Conservation (phyloP, 352 stramenopile genomes). For the Pilasporangium apinafurcum region DNA sequence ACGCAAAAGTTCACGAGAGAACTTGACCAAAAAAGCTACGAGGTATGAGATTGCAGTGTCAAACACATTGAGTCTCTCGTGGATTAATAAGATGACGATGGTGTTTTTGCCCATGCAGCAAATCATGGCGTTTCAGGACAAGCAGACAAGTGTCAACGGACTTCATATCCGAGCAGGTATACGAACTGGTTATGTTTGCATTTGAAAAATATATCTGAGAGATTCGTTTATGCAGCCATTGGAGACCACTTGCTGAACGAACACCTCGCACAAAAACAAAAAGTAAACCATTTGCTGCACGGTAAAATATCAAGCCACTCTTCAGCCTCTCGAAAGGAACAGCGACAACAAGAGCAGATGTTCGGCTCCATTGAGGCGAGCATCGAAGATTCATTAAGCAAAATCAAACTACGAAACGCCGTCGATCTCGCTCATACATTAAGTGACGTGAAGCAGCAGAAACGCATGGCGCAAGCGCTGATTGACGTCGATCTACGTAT, state of each 20-base stretch:
- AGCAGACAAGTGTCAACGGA: conserved; percentile 23
- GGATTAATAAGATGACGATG: no score
- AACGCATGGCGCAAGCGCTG: conserved; percentile 48
- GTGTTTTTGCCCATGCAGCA: conserved; percentile 10
- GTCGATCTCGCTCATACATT: conserved; percentile 58
- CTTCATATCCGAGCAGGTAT: conserved; percentile 28
- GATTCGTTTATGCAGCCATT: conserved; percentile 11
- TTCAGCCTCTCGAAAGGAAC: neutral
- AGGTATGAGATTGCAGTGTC: no score
- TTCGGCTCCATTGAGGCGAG: conserved; percentile 12
- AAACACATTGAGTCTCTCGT: no score
- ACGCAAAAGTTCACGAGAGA: conserved; percentile 33
- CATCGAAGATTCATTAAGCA: conserved; percentile 59
- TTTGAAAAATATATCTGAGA: neutral
- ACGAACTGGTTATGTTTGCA: neutral
- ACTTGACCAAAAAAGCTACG: conserved; percentile 20
- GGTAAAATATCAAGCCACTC: neutral
- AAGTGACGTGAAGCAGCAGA: conserved; percentile 52
- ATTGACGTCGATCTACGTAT: conserved; percentile 61
- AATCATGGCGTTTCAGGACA: conserved; percentile 35
- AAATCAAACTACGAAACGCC: conserved; percentile 61
- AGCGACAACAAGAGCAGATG: neutral
- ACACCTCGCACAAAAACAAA: conserved; percentile 19
- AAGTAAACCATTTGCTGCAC: conserved; percentile 24
- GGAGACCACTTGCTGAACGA: conserved; percentile 32